Evolutionary conservation across 768 basidiomycete species (phyloP), one percentile per base, ranked within the genome.

Genomic region (Leccinum longicurvipes): DNA sequence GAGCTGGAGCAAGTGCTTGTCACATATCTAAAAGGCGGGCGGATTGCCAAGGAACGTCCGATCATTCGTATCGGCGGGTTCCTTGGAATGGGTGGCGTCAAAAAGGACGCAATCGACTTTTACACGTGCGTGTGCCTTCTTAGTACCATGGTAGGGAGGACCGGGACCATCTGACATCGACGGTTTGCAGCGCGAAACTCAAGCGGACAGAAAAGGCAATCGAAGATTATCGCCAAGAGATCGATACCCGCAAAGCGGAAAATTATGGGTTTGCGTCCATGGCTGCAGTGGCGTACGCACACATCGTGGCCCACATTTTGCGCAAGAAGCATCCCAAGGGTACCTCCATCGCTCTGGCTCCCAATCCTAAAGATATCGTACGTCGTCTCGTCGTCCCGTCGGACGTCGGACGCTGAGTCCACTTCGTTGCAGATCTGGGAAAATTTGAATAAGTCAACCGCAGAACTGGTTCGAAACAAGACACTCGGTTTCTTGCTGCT

Each of bases 191-290:
- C 45, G 72, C 72, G 14, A 81, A 76, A 57, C 71, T 82, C 21
- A 67, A 65, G 64, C 83, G 85, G 17, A 87, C 91, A 1, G 91
- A 95, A 67, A 77, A 76, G 24, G 82, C 85, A 1, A 86, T 91
- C 25, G 84, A 90, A 57, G 80, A 84, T 51, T 85, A 86, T 61
- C 86, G 95, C 9, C 74, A 74, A 23, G 81, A 87, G 60, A 89
- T 87, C 54, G 86, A 84, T 67, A 79, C 76, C 34, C 86, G 81
- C 61, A 92, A 84, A 73, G 81, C 93, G 4, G 93, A 95, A 74
- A 91, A 83, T 64, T 94, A 93, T 72, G 93, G 93, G 2, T 95
- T 96, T 69, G 93, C 92, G 0, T 91, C 89, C 41, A 87, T 94
- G 85, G 91, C 88, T 45, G 84, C 90, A 1, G 86, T 92, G 3